Base-by-base conservation (phyloP, 352 stramenopile species). In the Phytophthora ramorum region DNA sequence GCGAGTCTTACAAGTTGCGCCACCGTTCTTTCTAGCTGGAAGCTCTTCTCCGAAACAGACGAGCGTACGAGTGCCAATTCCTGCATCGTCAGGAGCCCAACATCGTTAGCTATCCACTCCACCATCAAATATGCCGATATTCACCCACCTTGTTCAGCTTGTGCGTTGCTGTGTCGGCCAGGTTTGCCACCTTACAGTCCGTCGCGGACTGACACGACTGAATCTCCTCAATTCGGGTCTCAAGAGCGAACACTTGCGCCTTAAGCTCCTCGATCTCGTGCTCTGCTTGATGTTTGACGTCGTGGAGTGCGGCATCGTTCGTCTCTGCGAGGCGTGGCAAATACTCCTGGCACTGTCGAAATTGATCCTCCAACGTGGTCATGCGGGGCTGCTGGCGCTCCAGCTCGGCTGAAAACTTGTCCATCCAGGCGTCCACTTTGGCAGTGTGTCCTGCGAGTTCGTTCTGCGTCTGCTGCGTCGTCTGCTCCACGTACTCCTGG, bases 401-500 rank as follows among this genome's bases (percentile, higher is more conserved):
- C 37, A 89, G 49, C 24, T 89, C 71, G 3, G 49, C 68, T 26
- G 80, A 85, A 24, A 85, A 74, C 50, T 89, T 89, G n/a, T 89
- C 77, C 61, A 89, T 89, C 77, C 82, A 91, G n/a, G 71, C 65
- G 24, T 89, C 73, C 30, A 77, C 69, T 19, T 81, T 83, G 16
- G 47, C 65, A 22, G 79, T 55, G 30, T 89, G 60, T 34, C 41
- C 45, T n/a, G 61, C 66, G 1, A 85, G 50, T 26, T 88, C 76
- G 1, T 40, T 58, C 7, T 75, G 64, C 28, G 58, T 45, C 52
- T 92, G 81, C 40, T 83, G 76, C 4, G 56, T 50, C 1, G 53
- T 84, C 30, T 92, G 83, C 43, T 90, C 85, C 16, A 87, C 69
- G 64, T 87, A 87, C 53, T 93, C 81, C 40, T 93, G 85, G 47